These are phyloP conservation scores for Spergularia marina DNA, from an alignment of 148 eudicot genomes.

Conservation along the genomic window DNA sequence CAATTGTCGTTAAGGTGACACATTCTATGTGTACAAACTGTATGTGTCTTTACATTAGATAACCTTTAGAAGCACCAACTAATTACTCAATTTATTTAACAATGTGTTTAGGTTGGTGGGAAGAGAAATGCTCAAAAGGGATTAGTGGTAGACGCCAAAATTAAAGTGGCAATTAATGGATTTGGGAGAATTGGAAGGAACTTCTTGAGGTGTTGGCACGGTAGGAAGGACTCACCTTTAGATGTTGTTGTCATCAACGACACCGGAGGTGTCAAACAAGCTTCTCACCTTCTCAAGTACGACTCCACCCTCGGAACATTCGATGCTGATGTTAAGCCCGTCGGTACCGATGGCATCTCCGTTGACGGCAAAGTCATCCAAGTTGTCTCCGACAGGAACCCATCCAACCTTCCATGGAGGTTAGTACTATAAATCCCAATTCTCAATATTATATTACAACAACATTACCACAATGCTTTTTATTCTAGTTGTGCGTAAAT, in stretches of 20 bases:
- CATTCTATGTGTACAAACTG: too few species aligned
- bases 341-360: conserved; percentile 66
- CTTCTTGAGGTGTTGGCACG: conserved; percentile 98
- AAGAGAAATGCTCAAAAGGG: conserved; percentile 34
- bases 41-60: too few species aligned
- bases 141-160: conserved; percentile 75
- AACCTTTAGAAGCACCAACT: too few species aligned
- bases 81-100: neutral
- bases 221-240: conserved; percentile 85
- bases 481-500: too few species aligned
- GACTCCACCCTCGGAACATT: conserved; percentile 96
- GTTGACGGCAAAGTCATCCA: conserved; percentile 92
- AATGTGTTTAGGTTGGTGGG: conserved; percentile 35
- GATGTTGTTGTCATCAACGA: conserved; percentile 88
- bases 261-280: conserved; percentile 97
- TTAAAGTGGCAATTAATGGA: conserved; percentile 95
- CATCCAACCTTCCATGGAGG: conserved; percentile 87
- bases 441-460: neutral
- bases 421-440: conserved; percentile 22
- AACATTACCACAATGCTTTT: too few species aligned
- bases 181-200: conserved; percentile 97
- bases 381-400: conserved; percentile 89
- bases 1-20: too few species aligned
- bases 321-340: conserved; percentile 91
- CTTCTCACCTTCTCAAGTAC: conserved; percentile 96